phyloP scores from a whole-genome alignment of 768 basidiomycete species.

The Coprinopsis marcescibilis region DNA sequence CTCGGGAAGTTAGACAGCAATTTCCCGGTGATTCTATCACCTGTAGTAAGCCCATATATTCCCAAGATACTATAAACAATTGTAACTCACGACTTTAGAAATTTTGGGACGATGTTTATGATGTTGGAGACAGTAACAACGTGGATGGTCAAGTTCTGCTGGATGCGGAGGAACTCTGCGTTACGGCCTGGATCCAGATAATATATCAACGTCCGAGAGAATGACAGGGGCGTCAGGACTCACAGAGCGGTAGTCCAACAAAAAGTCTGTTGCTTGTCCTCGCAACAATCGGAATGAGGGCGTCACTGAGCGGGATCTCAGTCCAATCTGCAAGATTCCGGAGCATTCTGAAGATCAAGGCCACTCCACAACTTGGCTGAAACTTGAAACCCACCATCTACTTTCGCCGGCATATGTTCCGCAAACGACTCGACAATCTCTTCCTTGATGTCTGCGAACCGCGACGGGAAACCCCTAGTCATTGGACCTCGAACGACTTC shows the following conservation, averaged over 20 bases:
- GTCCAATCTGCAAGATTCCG: neutral
- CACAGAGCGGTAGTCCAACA: constrained; percentile 42
- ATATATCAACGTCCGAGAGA: neutral
- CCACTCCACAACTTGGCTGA: neutral
- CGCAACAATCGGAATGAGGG: constrained; percentile 28
- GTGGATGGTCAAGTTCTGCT: constrained; percentile 27
- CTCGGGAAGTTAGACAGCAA: no score
- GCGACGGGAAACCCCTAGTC: constrained; percentile 31
- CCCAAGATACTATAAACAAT: no score
- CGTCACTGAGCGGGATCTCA: constrained; percentile 13
- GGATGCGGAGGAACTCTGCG: constrained; percentile 30
- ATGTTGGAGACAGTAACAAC: constrained; percentile 24
- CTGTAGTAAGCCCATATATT: constrained; percentile 21
- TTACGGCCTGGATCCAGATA: constrained; percentile 29
- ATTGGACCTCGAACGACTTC: constrained; percentile 25
- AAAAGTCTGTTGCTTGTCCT: constrained; percentile 38
- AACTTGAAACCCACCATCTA: constrained; percentile 16
- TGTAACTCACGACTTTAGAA: constrained; percentile 35
- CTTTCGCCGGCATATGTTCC: constrained; percentile 29
- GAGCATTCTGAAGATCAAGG: neutral
- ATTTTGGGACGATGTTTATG: constrained; percentile 31
- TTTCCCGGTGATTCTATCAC: no score
- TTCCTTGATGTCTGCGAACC: constrained; percentile 37
- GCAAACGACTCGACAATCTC: constrained; percentile 38
- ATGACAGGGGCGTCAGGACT: constrained; percentile 9